These are phyloP conservation scores for Talaromyces sp. DNA, from an alignment of 2,329 filamentous ascomycete genomes.

Conservation along the genomic window DNA sequence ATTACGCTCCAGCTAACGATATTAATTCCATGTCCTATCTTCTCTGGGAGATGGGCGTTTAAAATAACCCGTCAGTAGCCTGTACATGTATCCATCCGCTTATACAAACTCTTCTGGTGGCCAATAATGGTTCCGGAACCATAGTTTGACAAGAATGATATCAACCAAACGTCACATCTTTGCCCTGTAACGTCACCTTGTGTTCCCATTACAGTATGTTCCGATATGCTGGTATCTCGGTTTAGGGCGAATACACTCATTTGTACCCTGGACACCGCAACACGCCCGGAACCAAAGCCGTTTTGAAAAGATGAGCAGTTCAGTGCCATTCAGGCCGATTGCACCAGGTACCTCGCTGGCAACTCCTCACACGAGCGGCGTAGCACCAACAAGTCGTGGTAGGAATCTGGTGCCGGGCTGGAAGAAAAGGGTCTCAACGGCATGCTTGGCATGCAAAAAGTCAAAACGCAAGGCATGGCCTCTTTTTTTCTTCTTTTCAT, in stretches of 20 bases:
- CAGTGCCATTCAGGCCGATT: slow-evolving; percentile 19
- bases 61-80: background rate
- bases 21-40: background rate
- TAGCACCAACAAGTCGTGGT: slow-evolving; percentile 3
- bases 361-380: slow-evolving; percentile 8
- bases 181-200: background rate
- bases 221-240: background rate
- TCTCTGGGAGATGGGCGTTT: background rate
- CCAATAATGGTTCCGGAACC: background rate
- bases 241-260: background rate
- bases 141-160: background rate
- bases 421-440: slow-evolving; percentile 36
- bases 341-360: slow-evolving; percentile 21
- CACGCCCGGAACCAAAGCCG: background rate
- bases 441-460: slow-evolving; percentile 36
- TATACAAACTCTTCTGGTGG: background rate
- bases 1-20: background rate
- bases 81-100: background rate
- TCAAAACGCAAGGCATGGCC: slow-evolving; percentile 33
- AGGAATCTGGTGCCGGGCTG: slow-evolving; percentile 13
- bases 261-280: background rate
- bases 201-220: background rate
- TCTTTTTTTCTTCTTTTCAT: background rate
- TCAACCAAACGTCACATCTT: background rate
- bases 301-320: background rate